Conservation (phyloP, 2,329 filamentous ascomycete species). For the Paraphaeosphaeria sporulosa region DNA sequence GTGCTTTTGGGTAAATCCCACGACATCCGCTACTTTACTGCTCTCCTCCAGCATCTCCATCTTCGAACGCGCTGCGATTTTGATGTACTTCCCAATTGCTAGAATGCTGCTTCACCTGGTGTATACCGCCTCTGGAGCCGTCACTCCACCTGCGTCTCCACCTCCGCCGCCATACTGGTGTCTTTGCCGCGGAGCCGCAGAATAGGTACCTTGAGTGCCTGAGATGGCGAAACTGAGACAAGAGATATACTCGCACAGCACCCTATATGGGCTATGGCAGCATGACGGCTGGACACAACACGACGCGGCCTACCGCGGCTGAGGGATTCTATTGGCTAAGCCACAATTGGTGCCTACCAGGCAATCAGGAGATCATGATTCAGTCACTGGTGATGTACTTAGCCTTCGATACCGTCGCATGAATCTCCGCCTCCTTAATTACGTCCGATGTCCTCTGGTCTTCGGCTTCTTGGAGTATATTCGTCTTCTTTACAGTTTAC, state of each 20-base stretch:
- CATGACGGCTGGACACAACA: not conserved
- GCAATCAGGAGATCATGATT: not conserved
- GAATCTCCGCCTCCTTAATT: not conserved
- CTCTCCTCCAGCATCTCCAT: no score
- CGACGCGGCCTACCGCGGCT: conserved; percentile 1
- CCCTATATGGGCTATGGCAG: not conserved
- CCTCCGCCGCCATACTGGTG: not conserved
- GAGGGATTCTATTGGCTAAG: conserved; percentile 4
- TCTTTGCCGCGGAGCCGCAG: not conserved
- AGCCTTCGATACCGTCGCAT: not conserved
- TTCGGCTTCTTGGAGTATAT: not conserved
- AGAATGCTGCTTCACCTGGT: no score
- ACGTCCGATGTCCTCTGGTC: not conserved
- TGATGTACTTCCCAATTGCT: no score
- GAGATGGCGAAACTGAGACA: not conserved
- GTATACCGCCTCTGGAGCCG: no score
- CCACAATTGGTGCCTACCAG: conserved; percentile 6
- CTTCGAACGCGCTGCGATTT: no score
- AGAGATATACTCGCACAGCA: not conserved
- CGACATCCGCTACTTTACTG: no score
- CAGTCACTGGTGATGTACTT: not conserved
- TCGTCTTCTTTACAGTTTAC: not conserved
- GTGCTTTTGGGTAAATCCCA: no score
- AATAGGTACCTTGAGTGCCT: not conserved
- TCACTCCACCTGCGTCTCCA: not conserved